Conservation (phyloP, 768 basidiomycete species). For the Tulasnella sp. region DNA sequence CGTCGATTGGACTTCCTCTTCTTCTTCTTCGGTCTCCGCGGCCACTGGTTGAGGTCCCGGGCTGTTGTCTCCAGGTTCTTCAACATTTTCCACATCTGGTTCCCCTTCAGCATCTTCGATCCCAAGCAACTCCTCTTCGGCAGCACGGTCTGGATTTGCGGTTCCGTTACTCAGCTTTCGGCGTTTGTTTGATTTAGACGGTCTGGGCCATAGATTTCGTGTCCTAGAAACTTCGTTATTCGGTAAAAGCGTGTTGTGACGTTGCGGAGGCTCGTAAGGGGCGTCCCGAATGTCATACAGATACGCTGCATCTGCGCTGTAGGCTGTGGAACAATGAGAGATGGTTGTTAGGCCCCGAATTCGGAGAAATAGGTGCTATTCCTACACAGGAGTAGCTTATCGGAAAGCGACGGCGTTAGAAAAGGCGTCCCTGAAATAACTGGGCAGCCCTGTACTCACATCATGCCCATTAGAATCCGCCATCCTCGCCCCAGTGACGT, state of each 20-base stretch:
- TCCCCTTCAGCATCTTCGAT: slow-evolving; percentile 4
- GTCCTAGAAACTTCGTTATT: slow-evolving; percentile 22
- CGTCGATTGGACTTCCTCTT: not conserved
- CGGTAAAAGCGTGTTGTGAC: slow-evolving; percentile 32
- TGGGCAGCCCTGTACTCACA: slow-evolving; percentile 54
- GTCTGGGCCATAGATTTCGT: not conserved
- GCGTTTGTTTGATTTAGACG: not conserved
- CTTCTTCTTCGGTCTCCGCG: not conserved
- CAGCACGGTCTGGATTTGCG: slow-evolving; percentile 29
- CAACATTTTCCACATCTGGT: not conserved
- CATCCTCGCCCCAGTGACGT: slow-evolving; percentile 75
- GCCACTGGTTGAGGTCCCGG: not conserved
- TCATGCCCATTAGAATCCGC: slow-evolving; percentile 69
- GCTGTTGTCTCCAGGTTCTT: not conserved
- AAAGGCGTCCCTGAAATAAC: slow-evolving; percentile 56
- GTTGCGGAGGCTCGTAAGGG: slow-evolving; percentile 38
- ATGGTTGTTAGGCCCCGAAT: not conserved
- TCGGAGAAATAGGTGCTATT: slow-evolving; percentile 17
- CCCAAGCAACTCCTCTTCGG: slow-evolving; percentile 21
- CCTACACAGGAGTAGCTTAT: slow-evolving; percentile 52
- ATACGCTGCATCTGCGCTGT: slow-evolving; percentile 67
- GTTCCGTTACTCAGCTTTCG: slow-evolving; percentile 24
- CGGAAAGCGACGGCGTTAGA: slow-evolving; percentile 28
- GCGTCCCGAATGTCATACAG: slow-evolving; percentile 70
- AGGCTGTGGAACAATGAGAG: slow-evolving; percentile 47